phyloP scores from a whole-genome alignment of 306 rosid genomes.

The Quercus mongolica region DNA sequence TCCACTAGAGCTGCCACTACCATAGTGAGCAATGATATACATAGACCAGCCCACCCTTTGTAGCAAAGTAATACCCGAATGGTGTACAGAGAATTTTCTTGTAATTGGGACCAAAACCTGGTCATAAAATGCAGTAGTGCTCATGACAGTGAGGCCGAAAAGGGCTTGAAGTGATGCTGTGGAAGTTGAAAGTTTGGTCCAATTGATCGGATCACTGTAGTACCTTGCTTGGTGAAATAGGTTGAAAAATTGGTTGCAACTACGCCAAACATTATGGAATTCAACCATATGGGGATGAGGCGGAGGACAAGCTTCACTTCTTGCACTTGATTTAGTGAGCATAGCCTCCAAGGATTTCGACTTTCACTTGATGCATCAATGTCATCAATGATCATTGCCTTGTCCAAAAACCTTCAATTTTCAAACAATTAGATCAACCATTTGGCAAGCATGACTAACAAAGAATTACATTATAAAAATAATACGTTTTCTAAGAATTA shows the following conservation, averaged over 20 bases:
- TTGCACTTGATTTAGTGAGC: slow-evolving; percentile 37
- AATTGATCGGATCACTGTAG: slow-evolving; percentile 27
- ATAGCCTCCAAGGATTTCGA: slow-evolving; percentile 38
- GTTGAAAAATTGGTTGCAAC: slow-evolving; percentile 34
- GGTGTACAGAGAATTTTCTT: slow-evolving; percentile 18
- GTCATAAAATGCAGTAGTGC: slow-evolving; percentile 32
- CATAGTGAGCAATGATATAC: slow-evolving; percentile 32
- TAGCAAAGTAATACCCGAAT: slow-evolving; percentile 32
- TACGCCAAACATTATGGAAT: slow-evolving; percentile 24
- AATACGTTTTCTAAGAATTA: too few species aligned
- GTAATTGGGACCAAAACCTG: slow-evolving; percentile 18
- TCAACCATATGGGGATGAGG: slow-evolving; percentile 36
- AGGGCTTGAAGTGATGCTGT: slow-evolving; percentile 38
- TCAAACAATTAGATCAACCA: neutral
- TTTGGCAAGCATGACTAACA: too few species aligned
- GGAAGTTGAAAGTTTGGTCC: slow-evolving; percentile 31
- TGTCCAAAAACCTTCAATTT: slow-evolving; percentile 31
- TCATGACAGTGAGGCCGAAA: slow-evolving; percentile 20
- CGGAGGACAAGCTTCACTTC: slow-evolving; percentile 37
- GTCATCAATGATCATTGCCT: slow-evolving; percentile 36
- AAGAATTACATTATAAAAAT: too few species aligned
- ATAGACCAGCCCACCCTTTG: slow-evolving; percentile 43
- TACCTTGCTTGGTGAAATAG: slow-evolving; percentile 41
- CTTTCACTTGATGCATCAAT: slow-evolving; percentile 17
- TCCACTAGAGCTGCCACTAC: slow-evolving; percentile 28